These are phyloP conservation scores for Pelargonium nanum DNA, from an alignment of 345 rosid genomes.

Conservation along the genomic window DNA sequence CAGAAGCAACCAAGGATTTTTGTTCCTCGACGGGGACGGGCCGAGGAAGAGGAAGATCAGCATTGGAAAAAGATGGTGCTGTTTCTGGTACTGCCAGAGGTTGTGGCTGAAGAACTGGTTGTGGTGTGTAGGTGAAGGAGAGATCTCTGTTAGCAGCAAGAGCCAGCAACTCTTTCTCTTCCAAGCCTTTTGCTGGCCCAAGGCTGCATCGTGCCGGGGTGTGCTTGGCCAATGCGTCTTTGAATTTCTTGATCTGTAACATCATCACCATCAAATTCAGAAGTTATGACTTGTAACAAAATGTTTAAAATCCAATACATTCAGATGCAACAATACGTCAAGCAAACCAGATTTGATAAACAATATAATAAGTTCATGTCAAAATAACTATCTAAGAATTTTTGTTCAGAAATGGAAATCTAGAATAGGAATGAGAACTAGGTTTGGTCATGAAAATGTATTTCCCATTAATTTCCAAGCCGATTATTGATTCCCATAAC, in stretches of 20 bases:
- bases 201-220: constrained; percentile 31
- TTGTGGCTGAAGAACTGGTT: constrained; percentile 24
- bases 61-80: constrained; percentile 11
- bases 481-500: no score
- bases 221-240: constrained; percentile 49
- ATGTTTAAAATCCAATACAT: neutral
- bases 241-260: constrained; percentile 56
- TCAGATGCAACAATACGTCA: neutral
- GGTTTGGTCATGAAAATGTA: no score
- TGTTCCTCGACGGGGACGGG: constrained; percentile 11
- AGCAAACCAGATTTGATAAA: neutral
- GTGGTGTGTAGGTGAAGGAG: constrained; percentile 53
- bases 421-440: no score
- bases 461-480: no score
- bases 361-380: no score
- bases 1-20: constrained; percentile 30
- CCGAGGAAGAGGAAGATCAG: constrained; percentile 13
- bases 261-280: neutral
- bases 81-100: constrained; percentile 19
- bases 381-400: neutral
- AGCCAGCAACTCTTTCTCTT: constrained; percentile 27
- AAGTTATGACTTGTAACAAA: neutral
- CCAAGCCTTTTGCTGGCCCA: constrained; percentile 45
- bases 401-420: no score
- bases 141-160: constrained; percentile 58